phyloP scores from a whole-genome alignment of 768 basidiomycete genomes.

The Nidularia pulvinata region DNA sequence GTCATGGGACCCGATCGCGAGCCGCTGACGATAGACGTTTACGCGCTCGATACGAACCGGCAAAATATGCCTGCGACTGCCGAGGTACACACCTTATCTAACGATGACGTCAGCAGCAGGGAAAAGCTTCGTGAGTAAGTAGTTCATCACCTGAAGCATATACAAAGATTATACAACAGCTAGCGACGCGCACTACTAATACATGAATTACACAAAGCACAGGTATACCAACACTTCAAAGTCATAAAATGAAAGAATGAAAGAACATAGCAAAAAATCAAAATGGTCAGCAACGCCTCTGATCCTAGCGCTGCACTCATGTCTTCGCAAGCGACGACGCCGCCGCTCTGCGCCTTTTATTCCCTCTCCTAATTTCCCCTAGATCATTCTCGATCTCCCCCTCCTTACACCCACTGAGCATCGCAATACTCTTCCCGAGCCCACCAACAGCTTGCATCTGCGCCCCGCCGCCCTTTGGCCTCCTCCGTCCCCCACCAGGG shows the following conservation, averaged over 20 bases:
- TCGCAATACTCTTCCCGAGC: slow-evolving; percentile 69
- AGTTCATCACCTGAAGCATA: no score
- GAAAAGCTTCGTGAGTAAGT: no score
- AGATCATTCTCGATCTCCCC: slow-evolving; percentile 74
- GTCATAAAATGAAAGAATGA: neutral
- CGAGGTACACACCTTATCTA: no score
- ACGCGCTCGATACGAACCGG: no score
- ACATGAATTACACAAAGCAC: neutral
- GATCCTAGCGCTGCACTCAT: neutral
- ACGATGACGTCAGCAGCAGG: no score
- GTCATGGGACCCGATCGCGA: no score
- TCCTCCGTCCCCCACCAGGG: slow-evolving; percentile 39
- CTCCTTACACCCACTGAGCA: slow-evolving; percentile 62
- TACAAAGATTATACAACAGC: no score
- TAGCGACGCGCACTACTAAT: neutral
- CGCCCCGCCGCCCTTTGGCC: slow-evolving; percentile 53
- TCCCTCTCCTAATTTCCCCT: slow-evolving; percentile 76
- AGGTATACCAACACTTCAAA: neutral
- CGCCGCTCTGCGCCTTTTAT: slow-evolving; percentile 54
- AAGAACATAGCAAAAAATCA: neutral
- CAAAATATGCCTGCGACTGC: no score
- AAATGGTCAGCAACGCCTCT: neutral
- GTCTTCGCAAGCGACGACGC: slow-evolving; percentile 21
- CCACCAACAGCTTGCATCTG: slow-evolving; percentile 65
- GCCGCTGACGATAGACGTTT: no score